phyloP scores from a whole-genome alignment of 2,329 filamentous ascomycete species.

The Diaporthe vexans region DNA sequence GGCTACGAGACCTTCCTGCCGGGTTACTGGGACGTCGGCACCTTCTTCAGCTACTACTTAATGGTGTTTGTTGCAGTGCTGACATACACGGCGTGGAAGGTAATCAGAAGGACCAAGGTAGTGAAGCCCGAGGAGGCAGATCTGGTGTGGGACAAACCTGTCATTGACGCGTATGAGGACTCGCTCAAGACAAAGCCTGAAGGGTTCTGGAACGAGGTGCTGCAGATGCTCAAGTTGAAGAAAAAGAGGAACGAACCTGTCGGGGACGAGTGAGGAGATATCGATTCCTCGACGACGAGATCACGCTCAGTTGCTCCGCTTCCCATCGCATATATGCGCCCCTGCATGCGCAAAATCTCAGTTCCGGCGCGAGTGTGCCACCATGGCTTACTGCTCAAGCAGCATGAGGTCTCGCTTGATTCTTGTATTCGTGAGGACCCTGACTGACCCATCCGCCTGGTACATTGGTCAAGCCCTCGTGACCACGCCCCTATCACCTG shows the following conservation, averaged over 20 bases:
- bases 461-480: too few relatives aligned
- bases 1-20: conserved; percentile 62
- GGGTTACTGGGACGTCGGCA: conserved; percentile 49
- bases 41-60: conserved; percentile 64
- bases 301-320: background rate
- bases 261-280: conserved; percentile 11
- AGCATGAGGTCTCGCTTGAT: background rate
- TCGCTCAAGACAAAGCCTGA: conserved; percentile 62
- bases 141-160: conserved; percentile 46
- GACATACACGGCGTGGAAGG: conserved; percentile 73
- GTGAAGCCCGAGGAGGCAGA: conserved; percentile 60
- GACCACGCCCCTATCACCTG: background rate
- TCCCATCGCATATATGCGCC: conserved; percentile 1
- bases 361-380: conserved; percentile 27
- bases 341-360: background rate
- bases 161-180: conserved; percentile 62
- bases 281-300: background rate
- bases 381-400: background rate
- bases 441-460: too few relatives aligned
- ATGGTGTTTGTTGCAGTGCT: conserved; percentile 68
- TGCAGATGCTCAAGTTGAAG: conserved; percentile 59
- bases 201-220: conserved; percentile 70
- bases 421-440: background rate
- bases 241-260: conserved; percentile 42
- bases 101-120: conserved; percentile 71